These are phyloP conservation scores for Tolypocladium amazonense DNA, from an alignment of 2,329 filamentous ascomycete genomes.

Conservation along the genomic window DNA sequence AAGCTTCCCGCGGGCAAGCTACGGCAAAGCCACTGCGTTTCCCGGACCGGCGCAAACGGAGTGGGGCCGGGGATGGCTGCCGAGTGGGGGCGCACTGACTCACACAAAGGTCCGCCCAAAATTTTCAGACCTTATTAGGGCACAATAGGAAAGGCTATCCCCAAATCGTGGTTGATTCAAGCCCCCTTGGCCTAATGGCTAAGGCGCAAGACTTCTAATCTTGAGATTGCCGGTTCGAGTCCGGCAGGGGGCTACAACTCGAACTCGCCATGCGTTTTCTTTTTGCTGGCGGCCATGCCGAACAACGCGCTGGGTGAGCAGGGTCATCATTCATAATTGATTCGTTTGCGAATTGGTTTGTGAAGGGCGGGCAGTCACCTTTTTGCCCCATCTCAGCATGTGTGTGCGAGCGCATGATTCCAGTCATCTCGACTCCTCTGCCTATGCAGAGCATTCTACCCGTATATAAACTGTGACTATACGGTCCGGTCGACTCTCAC, in stretches of 20 bases:
- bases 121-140: background rate
- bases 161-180: background rate
- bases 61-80: background rate
- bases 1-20: constrained; percentile 1
- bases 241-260: constrained; percentile 2
- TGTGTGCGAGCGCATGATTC: too few species aligned
- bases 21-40: background rate
- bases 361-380: background rate
- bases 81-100: background rate
- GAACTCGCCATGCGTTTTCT: background rate
- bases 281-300: background rate
- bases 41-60: background rate
- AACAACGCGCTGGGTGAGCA: background rate
- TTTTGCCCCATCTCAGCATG: background rate
- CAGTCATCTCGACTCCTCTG: background rate
- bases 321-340: background rate
- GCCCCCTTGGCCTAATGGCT: constrained; percentile 6
- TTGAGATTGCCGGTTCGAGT: constrained; percentile 5
- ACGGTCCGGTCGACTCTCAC: constrained; percentile 5
- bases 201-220: constrained; percentile 6
- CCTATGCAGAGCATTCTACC: too few species aligned
- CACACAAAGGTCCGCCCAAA: background rate
- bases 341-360: background rate
- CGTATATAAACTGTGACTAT: background rate
- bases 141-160: background rate